These are phyloP conservation scores for Globisporangium spiculum DNA, from an alignment of 352 stramenopile genomes.

Conservation along the genomic window DNA sequence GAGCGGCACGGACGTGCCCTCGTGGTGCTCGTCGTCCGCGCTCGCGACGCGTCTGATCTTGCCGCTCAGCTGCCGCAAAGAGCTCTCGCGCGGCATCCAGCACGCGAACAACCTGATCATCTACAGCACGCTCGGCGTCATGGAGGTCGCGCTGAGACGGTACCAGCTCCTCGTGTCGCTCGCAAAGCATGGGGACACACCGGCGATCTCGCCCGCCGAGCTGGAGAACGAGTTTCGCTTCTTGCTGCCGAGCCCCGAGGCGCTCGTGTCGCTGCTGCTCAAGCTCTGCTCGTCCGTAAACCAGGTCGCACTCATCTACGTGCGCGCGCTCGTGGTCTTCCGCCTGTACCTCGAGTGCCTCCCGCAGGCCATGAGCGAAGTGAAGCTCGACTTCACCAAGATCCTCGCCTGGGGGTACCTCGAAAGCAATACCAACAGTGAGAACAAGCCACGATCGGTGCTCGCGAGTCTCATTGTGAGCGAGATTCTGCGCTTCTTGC, in stretches of 20 bases:
- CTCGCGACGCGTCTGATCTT: conserved; percentile 63
- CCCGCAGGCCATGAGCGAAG: conserved; percentile 68
- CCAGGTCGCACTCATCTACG: conserved; percentile 55
- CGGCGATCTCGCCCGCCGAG: conserved; percentile 21
- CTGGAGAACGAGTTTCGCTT: conserved; percentile 68
- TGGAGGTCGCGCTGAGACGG: conserved; percentile 56
- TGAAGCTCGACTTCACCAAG: conserved; percentile 86
- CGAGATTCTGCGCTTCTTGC: conserved; percentile 70
- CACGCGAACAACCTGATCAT: conserved; percentile 73
- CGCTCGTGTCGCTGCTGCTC: conserved; percentile 73
- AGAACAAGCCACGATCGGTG: conserved; percentile 11
- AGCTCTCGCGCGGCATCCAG: conserved; percentile 79
- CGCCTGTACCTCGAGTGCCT: conserved; percentile 75
- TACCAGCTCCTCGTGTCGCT: conserved; percentile 43
- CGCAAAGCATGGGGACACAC: conserved; percentile 8
- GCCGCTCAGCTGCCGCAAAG: conserved; percentile 70
- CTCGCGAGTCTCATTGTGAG: conserved; percentile 59
- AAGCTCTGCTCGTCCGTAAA: conserved; percentile 57
- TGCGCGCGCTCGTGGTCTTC: conserved; percentile 71
- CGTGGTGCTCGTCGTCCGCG: conserved; percentile 46
- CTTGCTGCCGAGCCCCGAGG: conserved; percentile 71
- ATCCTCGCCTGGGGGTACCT: conserved; percentile 61
- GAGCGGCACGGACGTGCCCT: conserved; percentile 9
- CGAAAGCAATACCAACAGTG: conserved; percentile 12
- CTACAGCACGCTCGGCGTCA: conserved; percentile 65